Evolutionary conservation across 805 yeast genomes (phyloP).

Genomic region (Maudiozyma bulderi): DNA sequence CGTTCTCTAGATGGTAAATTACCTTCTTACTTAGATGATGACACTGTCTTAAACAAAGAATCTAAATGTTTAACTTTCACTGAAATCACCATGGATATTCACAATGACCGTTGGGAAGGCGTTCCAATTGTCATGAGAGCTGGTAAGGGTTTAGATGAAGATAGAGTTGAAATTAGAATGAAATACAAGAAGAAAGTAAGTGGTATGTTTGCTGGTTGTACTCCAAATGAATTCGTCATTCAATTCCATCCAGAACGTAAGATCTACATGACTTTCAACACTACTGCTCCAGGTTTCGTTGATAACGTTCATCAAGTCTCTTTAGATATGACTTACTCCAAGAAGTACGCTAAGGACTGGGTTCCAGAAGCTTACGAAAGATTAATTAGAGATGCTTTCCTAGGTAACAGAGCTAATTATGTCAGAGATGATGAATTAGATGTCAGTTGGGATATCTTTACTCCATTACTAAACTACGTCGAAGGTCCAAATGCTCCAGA

Average conservation of each 20-base stretch:
- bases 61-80: conserved; percentile 90
- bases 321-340: conserved; percentile 74
- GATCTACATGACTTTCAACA: conserved; percentile 80
- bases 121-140: conserved; percentile 93
- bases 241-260: conserved; percentile 94
- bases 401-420: conserved; percentile 91
- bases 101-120: conserved; percentile 96
- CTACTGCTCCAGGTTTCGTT: conserved; percentile 85
- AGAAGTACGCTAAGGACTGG: conserved; percentile 76
- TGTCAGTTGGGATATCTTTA: conserved; percentile 83
- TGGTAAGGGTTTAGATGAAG: conserved; percentile 91
- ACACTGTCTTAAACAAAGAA: conserved; percentile 59
- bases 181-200: conserved; percentile 80
- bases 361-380: conserved; percentile 98
- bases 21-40: conserved; percentile 88
- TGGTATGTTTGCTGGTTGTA: conserved; percentile 70
- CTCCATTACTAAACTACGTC: conserved; percentile 76
- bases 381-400: conserved; percentile 76
- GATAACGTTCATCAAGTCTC: conserved; percentile 78
- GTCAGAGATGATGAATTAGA: conserved; percentile 97
- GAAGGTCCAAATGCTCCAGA: conserved; percentile 61
- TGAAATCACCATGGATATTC: conserved; percentile 64
- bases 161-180: conserved; percentile 87
- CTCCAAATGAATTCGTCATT: conserved; percentile 85
- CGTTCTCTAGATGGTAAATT: conserved; percentile 76